These are phyloP conservation scores for Malus asiatica DNA, from an alignment of 306 rosid genomes.

Conservation along the genomic window DNA sequence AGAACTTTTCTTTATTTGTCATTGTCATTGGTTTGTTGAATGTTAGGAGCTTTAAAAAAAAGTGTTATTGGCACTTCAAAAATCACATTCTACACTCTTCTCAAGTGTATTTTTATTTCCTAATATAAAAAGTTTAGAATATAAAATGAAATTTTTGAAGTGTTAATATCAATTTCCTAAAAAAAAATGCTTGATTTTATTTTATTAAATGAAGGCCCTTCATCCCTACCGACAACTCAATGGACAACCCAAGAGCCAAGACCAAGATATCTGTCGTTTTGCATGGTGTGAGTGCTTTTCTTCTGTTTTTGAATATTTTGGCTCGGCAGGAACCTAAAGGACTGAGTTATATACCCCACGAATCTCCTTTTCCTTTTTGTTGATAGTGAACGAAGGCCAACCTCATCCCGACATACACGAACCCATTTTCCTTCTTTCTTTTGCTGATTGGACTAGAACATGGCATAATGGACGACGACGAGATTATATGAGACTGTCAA, in stretches of 20 bases:
- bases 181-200: neutral
- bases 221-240: slow-evolving; percentile 18
- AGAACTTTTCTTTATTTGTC: no score
- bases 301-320: slow-evolving; percentile 27
- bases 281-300: slow-evolving; percentile 15
- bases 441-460: slow-evolving; percentile 29
- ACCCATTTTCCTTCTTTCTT: slow-evolving; percentile 2
- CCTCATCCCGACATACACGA: slow-evolving; percentile 7
- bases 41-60: neutral
- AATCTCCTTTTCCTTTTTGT: slow-evolving; percentile 35
- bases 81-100: no score
- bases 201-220: neutral
- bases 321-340: slow-evolving; percentile 22
- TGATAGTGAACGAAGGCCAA: slow-evolving; percentile 41
- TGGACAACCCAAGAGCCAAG: slow-evolving; percentile 2
- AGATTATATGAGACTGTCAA: neutral
- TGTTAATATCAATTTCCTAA: no score
- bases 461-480: slow-evolving; percentile 6
- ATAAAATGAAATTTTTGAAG: no score
- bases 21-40: neutral
- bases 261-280: slow-evolving; percentile 16
- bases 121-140: no score
- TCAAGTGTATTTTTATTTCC: no score
- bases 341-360: slow-evolving; percentile 42
- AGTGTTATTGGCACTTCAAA: no score